Evolutionary conservation across 352 stramenopile species (phyloP), one percentile per base, ranked within the genome.

Genomic region (Pythium scleroteichum): DNA sequence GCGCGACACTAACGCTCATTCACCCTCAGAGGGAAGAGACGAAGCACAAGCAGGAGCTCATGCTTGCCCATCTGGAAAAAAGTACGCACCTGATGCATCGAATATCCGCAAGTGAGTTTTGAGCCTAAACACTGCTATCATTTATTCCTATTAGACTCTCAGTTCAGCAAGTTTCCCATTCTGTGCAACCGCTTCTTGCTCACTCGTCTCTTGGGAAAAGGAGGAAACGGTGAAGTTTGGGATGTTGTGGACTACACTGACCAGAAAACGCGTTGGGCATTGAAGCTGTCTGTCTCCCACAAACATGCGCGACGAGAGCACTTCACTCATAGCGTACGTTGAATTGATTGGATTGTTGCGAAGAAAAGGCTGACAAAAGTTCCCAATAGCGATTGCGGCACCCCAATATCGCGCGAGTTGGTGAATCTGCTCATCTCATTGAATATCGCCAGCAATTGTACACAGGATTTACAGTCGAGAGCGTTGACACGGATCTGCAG

Each of bases 181-280:
- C 66, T 92, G 13, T 75, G 68, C 33, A 90, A 92, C 35, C 71
- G 83, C 4, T 92, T 90, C 60, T 38, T 90, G 3, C 57, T 90
- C 35, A 69, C 82, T 51, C 74, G 76, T 41, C 68, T 92, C 14
- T 71, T 84, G 42, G 83, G 83, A 42, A 90, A 86, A 56, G 83
- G 83, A 52, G 83, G 83, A 29, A 90, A 92, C 40, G 83, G 83
- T 39, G 83, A 92, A 70, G 83, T 92, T 2, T 92, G 83, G 83
- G 81, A 88, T 33, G 76, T 90, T n/a, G 59, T 92, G 16, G 83
- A 92, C 69, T 92, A 85, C 49, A 75, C 71, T 23, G 75, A 89
- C 56, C 64, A 85, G 27, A 84, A 88, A 44, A 66, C 75, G 24
- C 55, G 62, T 3, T 89, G 78, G 29, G 83, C 83, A 23, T 57